Conservation (phyloP, 2,329 filamentous ascomycete genomes). For the Epichloe glyceriae region DNA sequence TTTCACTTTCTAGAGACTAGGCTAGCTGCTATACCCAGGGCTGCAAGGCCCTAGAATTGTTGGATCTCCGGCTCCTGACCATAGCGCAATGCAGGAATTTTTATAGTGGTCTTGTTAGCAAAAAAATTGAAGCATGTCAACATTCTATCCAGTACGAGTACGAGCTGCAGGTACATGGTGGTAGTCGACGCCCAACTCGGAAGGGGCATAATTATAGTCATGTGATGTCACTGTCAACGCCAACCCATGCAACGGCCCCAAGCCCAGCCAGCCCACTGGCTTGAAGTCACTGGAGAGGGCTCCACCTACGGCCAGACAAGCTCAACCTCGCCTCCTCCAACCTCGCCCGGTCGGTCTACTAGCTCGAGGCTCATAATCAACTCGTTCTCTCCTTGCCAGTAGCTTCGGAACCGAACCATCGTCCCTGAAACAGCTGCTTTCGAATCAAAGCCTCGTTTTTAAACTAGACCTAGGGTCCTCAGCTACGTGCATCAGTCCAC, state of each 20-base stretch:
- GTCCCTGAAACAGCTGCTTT: neutral
- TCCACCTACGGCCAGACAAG: constrained; percentile 25
- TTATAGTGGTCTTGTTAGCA: too few species aligned
- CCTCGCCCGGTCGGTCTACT: constrained; percentile 17
- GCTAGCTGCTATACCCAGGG: too few species aligned
- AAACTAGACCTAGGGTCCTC: neutral
- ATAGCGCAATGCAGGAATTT: too few species aligned
- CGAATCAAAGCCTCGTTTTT: neutral
- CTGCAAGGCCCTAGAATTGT: too few species aligned
- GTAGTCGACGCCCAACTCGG: too few species aligned
- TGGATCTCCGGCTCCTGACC: too few species aligned
- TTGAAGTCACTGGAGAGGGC: constrained; percentile 8
- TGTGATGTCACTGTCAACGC: constrained; percentile 23
- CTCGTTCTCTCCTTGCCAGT: constrained; percentile 1
- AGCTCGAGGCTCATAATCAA: constrained; percentile 9
- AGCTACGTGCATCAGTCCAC: neutral
- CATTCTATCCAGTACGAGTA: too few species aligned
- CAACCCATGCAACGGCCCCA: neutral
- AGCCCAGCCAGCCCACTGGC: constrained; percentile 9
- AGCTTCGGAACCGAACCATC: neutral
- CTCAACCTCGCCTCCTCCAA: constrained; percentile 25
- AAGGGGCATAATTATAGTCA: constrained; percentile 15
- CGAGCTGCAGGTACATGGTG: too few species aligned
- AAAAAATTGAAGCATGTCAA: too few species aligned
- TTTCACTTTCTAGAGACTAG: too few species aligned